Conservation (phyloP, 2,329 filamentous ascomycete species). For the Xylariaceae sp. region DNA sequence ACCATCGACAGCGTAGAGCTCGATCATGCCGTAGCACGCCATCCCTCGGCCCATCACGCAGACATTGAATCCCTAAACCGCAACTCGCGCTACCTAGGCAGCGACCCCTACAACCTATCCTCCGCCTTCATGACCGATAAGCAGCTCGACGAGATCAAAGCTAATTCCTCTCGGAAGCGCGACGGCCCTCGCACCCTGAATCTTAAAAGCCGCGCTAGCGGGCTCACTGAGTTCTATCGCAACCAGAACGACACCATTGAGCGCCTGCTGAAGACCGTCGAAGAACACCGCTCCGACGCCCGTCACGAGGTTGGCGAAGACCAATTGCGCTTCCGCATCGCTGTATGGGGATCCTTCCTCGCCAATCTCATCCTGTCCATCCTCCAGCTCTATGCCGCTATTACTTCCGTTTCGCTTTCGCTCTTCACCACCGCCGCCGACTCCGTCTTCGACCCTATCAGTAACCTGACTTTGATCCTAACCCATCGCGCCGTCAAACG, state of each 20-base stretch:
- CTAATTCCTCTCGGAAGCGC: slow-evolving; percentile 76
- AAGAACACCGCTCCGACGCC: slow-evolving; percentile 81
- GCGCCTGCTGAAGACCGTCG: slow-evolving; percentile 83
- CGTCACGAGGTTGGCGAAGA: slow-evolving; percentile 77
- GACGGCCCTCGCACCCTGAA: slow-evolving; percentile 33
- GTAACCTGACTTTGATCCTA: slow-evolving; percentile 81
- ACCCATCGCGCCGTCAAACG: slow-evolving; percentile 82
- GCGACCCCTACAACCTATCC: slow-evolving; percentile 78
- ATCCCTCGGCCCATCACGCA: slow-evolving; percentile 33
- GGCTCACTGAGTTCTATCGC: slow-evolving; percentile 78
- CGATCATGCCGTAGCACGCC: slow-evolving; percentile 42
- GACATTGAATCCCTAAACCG: slow-evolving; percentile 45
- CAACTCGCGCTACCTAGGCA: slow-evolving; percentile 46
- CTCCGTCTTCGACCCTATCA: slow-evolving; percentile 86
- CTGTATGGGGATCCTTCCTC: slow-evolving; percentile 63
- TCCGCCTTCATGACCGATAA: slow-evolving; percentile 70
- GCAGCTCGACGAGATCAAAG: slow-evolving; percentile 72
- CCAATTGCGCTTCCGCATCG: slow-evolving; percentile 68
- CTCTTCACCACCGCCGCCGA: slow-evolving; percentile 98
- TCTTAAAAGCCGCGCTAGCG: slow-evolving; percentile 41
- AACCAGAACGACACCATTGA: slow-evolving; percentile 91
- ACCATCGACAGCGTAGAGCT: slow-evolving; percentile 29
- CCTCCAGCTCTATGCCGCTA: slow-evolving; percentile 84
- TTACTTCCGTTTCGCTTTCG: slow-evolving; percentile 83
- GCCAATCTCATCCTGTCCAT: slow-evolving; percentile 76